phyloP scores from a whole-genome alignment of 768 basidiomycete species.

The Hydnomerulius pinastri region DNA sequence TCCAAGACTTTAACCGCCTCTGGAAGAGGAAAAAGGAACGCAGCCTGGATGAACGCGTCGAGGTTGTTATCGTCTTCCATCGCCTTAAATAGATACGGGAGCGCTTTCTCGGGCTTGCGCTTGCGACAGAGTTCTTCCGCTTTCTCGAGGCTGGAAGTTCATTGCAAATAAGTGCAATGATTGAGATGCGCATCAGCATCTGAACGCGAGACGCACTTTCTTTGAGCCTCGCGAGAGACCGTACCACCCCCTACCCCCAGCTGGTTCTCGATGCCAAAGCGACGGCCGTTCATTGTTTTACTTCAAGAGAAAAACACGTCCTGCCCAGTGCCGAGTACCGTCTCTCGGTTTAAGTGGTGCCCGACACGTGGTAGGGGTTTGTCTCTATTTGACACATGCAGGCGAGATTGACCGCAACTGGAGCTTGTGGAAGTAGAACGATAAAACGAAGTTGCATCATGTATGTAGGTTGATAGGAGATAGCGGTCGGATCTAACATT shows the following conservation, averaged over 20 bases:
- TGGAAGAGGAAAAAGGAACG: slow-evolving; percentile 35
- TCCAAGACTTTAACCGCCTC: slow-evolving; percentile 30
- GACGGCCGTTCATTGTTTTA: slow-evolving; percentile 6
- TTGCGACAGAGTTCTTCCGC: slow-evolving; percentile 37
- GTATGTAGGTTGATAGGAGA: too few relatives aligned
- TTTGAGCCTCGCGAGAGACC: slow-evolving; percentile 30
- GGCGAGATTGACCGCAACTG: too few relatives aligned
- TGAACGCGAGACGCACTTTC: slow-evolving; percentile 21
- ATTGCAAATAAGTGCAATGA: neutral
- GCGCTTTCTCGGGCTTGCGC: slow-evolving; percentile 34
- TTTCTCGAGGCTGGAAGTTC: slow-evolving; percentile 33
- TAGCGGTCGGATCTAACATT: too few relatives aligned
- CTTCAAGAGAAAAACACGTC: neutral
- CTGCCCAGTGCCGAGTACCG: too few relatives aligned
- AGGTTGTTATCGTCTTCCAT: slow-evolving; percentile 43
- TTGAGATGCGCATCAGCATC: neutral
- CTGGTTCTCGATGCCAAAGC: slow-evolving; percentile 23
- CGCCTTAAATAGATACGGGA: slow-evolving; percentile 42
- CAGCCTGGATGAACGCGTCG: slow-evolving; percentile 40
- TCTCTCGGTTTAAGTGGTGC: too few relatives aligned
- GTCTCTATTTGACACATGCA: too few relatives aligned
- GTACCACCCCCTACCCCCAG: slow-evolving; percentile 31
- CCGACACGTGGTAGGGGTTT: too few relatives aligned
- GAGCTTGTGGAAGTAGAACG: too few relatives aligned
- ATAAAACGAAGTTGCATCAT: too few relatives aligned